A percentile compares a stretch with the other conserved stretches of the same genome.
Conservation (phyloP, 805 yeast genomes). For the Nakazawaea peltata region DNA sequence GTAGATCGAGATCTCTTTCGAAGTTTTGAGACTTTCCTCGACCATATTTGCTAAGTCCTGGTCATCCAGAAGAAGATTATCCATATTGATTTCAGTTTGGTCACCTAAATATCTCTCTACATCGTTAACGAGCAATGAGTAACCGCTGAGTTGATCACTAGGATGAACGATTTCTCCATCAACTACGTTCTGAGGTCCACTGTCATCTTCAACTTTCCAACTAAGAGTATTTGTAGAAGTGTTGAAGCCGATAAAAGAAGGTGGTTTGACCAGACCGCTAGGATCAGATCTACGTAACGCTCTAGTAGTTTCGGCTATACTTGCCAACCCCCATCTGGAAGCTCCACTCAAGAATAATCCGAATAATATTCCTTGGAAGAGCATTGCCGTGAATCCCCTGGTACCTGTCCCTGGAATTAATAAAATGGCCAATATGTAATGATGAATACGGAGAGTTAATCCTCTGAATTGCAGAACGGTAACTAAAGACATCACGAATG, state of each 20-base stretch:
- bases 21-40: conserved; percentile 22
- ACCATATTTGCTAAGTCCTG: conserved; percentile 21
- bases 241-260: conserved; percentile 30
- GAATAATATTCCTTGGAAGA: conserved; percentile 76
- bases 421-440: conserved; percentile 67
- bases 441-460: conserved; percentile 70
- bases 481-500: conserved; percentile 34
- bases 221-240: conserved; percentile 22
- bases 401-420: conserved; percentile 82
- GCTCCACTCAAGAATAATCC: conserved; percentile 83
- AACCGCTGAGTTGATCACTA: conserved; percentile 33
- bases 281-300: conserved; percentile 72
- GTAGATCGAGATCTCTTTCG: conserved; percentile 33
- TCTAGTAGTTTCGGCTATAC: conserved; percentile 70
- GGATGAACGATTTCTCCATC: conserved; percentile 19
- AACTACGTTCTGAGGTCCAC: conserved; percentile 12
- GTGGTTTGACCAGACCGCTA: conserved; percentile 44
- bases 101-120: conserved; percentile 64
- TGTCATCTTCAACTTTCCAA: conserved; percentile 24
- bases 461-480: conserved; percentile 50
- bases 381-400: conserved; percentile 56
- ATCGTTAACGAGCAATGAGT: conserved; percentile 69
- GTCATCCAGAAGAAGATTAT: conserved; percentile 23
- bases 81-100: conserved; percentile 34
- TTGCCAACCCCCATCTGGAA: conserved; percentile 89